These are phyloP conservation scores for Fusarium dimerum DNA, from an alignment of 2,329 filamentous ascomycete species.

Conservation along the genomic window DNA sequence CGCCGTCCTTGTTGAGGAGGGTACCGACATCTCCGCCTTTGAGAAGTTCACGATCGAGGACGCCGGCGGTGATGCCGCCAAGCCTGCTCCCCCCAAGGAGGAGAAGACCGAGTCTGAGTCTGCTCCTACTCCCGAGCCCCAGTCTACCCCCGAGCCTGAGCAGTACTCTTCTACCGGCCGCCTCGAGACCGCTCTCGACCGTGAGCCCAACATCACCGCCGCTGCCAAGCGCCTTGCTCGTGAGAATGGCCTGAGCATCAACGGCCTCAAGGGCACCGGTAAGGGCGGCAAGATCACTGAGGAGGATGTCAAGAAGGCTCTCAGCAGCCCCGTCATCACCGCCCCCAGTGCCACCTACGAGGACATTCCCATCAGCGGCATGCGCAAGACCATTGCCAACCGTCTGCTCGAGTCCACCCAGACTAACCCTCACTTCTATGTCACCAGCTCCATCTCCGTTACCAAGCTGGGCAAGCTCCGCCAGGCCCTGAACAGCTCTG, in stretches of 20 bases:
- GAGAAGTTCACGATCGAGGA: constrained; percentile 86
- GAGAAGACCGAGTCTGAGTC: constrained; percentile 64
- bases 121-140: constrained; percentile 49
- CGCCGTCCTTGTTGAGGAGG: constrained; percentile 91
- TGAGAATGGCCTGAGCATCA: constrained; percentile 79
- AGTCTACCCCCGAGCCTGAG: constrained; percentile 55
- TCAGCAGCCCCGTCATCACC: constrained; percentile 55
- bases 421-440: constrained; percentile 98
- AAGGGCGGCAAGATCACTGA: constrained; percentile 85
- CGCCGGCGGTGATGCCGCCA: constrained; percentile 74
- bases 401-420: constrained; percentile 85
- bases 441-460: constrained; percentile 87
- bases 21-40: constrained; percentile 82
- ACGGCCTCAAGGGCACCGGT: constrained; percentile 82
- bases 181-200: constrained; percentile 81
- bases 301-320: constrained; percentile 88
- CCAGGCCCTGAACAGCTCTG: constrained; percentile 83
- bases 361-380: constrained; percentile 81
- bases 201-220: constrained; percentile 71
- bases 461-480: constrained; percentile 95
- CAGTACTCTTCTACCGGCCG: constrained; percentile 75
- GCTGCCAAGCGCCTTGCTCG: constrained; percentile 80
- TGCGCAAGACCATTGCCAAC: constrained; percentile 97
- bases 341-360: constrained; percentile 70
- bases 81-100: constrained; percentile 65